Conservation (phyloP, 805 yeast genomes). For the Lachancea fermentati region DNA sequence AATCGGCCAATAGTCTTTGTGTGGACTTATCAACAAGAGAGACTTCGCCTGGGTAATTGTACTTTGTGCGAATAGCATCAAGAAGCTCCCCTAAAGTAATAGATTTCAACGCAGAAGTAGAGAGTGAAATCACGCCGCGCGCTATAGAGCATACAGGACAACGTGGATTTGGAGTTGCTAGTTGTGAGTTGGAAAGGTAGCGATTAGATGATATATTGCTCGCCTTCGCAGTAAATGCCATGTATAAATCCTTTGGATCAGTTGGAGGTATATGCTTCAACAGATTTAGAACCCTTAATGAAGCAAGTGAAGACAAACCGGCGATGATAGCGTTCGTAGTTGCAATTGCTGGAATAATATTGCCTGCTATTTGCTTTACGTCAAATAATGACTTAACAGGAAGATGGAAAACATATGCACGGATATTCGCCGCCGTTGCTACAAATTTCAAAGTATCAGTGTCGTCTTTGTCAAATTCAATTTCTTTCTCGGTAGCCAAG, state of each 20-base stretch:
- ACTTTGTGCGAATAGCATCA: constrained; percentile 41
- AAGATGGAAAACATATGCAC: constrained; percentile 66
- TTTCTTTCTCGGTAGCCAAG: constrained; percentile 31
- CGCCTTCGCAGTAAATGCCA: constrained; percentile 49
- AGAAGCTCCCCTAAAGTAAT: constrained; percentile 49
- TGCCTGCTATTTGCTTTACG: constrained; percentile 92
- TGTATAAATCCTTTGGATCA: constrained; percentile 34
- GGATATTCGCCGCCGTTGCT: constrained; percentile 73
- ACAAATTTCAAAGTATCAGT: constrained; percentile 87
- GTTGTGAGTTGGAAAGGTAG: constrained; percentile 57
- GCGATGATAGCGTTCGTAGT: constrained; percentile 95
- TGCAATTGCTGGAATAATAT: constrained; percentile 97
- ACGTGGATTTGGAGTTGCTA: constrained; percentile 57
- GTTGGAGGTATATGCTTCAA: constrained; percentile 29
- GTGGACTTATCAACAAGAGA: constrained; percentile 31
- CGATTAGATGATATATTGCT: constrained; percentile 41
- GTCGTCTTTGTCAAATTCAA: constrained; percentile 91
- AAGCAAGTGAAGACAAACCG: constrained; percentile 75
- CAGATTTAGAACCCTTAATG: constrained; percentile 47
- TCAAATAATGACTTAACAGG: constrained; percentile 74
- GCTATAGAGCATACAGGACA: constrained; percentile 64
- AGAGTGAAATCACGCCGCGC: constrained; percentile 44
- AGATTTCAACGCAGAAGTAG: constrained; percentile 17
- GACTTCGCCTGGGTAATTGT: constrained; percentile 42
- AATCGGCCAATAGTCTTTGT: constrained; percentile 67